Conservation (phyloP, 2,329 filamentous ascomycete genomes). For the Ceratocystis eucalypticola region DNA sequence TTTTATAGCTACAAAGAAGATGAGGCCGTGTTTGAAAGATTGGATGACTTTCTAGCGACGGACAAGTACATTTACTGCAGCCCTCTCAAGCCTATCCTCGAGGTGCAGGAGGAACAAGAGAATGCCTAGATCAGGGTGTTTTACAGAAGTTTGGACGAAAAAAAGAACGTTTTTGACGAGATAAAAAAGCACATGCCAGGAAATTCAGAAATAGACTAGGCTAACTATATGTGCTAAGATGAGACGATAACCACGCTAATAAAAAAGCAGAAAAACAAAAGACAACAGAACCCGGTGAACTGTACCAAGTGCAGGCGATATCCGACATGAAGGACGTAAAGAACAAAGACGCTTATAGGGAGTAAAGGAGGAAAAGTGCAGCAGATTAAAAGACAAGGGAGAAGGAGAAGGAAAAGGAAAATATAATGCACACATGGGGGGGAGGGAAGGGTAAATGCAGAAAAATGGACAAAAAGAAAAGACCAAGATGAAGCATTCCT, state of each 20-base stretch:
- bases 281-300: neutral
- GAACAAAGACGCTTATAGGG: neutral
- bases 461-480: neutral
- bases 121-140: too few relatives aligned
- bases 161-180: neutral
- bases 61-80: too few relatives aligned
- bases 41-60: too few relatives aligned
- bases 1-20: too few relatives aligned
- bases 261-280: neutral
- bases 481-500: neutral
- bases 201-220: neutral
- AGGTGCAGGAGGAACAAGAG: too few relatives aligned
- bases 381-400: neutral
- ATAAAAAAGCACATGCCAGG: neutral
- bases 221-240: constrained; percentile 2
- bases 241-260: neutral
- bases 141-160: neutral
- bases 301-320: neutral
- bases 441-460: neutral
- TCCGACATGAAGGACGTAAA: neutral
- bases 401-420: neutral
- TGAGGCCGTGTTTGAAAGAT: too few relatives aligned
- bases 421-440: neutral
- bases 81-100: too few relatives aligned
- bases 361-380: too few relatives aligned